Conservation (phyloP, 2,329 filamentous ascomycete genomes). For the Talaromyces albobiverticillius region DNA sequence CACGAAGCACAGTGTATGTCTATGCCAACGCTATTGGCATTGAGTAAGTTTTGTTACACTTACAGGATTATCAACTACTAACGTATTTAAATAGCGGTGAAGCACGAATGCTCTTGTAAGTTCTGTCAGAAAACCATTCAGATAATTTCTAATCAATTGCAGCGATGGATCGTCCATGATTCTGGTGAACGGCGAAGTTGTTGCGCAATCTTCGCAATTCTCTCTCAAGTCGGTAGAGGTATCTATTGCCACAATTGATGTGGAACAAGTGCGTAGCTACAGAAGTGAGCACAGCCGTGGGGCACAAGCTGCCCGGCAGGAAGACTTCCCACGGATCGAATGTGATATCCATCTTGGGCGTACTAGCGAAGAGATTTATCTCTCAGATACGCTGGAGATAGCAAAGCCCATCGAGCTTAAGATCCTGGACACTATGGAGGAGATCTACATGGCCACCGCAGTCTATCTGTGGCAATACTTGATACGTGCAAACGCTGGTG, state of each 20-base stretch:
- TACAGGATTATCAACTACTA: not conserved
- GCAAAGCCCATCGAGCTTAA: not conserved
- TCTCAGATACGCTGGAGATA: not conserved
- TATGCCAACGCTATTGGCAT: constrained; percentile 11
- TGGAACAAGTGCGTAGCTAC: constrained; percentile 63
- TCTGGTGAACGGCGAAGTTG: constrained; percentile 51
- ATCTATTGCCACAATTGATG: constrained; percentile 60
- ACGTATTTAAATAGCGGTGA: not conserved
- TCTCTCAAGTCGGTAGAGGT: constrained; percentile 57
- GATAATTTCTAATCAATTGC: constrained; percentile 49
- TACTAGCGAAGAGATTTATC: not conserved
- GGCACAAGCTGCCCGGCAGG: constrained; percentile 23
- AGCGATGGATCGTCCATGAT: constrained; percentile 59
- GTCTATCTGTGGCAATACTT: constrained; percentile 33
- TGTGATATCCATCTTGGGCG: not conserved
- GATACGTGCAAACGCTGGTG: constrained; percentile 24
- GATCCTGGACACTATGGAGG: constrained; percentile 16
- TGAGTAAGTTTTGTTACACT: not conserved
- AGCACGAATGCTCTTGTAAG: not conserved
- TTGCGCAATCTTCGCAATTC: constrained; percentile 29
- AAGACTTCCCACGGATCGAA: not conserved
- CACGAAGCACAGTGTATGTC: not conserved
- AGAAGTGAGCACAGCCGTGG: constrained; percentile 25
- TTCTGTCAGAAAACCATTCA: constrained; percentile 37
- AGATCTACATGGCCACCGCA: constrained; percentile 23